Percentiles rank a stretch among this genome's conserved stretches.
These are phyloP conservation scores for Rubroboletus pulcherrimus DNA, from an alignment of 768 basidiomycete genomes.

Conservation along the genomic window DNA sequence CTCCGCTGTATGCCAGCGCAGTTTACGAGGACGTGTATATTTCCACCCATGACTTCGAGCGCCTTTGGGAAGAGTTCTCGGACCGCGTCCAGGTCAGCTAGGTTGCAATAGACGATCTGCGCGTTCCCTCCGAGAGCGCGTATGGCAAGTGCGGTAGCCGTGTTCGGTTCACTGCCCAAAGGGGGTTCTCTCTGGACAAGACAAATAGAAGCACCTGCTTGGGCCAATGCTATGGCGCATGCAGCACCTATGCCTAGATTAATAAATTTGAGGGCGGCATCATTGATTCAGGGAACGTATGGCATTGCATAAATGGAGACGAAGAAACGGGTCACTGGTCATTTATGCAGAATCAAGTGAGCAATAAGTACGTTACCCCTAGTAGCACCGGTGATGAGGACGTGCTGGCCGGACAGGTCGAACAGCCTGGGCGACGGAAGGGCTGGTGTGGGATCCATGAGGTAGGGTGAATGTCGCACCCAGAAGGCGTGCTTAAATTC, in stretches of 20 bases:
- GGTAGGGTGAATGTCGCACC: constrained; percentile 3
- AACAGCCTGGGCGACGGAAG: constrained; percentile 57
- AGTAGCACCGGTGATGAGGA: constrained; percentile 77
- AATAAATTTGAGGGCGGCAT: constrained; percentile 2
- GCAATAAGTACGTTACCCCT: constrained; percentile 50
- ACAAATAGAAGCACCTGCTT: constrained; percentile 51
- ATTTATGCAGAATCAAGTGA: constrained; percentile 12
- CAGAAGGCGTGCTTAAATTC: constrained; percentile 22
- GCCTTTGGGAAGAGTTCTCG: constrained; percentile 46
- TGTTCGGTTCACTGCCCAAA: constrained; percentile 32
- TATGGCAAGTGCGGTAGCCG: constrained; percentile 36
- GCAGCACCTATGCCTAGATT: constrained; percentile 51
- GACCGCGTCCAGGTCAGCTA: constrained; percentile 48
- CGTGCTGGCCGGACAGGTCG: constrained; percentile 61
- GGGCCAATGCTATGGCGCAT: constrained; percentile 50
- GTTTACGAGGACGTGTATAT: constrained; percentile 64
- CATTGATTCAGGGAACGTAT: constrained; percentile 7
- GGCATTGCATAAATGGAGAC: constrained; percentile 12
- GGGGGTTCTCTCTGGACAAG: constrained; percentile 45
- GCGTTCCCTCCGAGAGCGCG: constrained; percentile 32
- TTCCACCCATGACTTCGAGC: constrained; percentile 45
- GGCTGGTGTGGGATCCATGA: constrained; percentile 54
- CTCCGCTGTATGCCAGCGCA: constrained; percentile 63
- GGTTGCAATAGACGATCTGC: constrained; percentile 53
- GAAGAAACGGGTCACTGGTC: constrained; percentile 5